These are phyloP conservation scores for Paecilomyces sp. DNA, from an alignment of 2,329 filamentous ascomycete genomes.

Conservation along the genomic window DNA sequence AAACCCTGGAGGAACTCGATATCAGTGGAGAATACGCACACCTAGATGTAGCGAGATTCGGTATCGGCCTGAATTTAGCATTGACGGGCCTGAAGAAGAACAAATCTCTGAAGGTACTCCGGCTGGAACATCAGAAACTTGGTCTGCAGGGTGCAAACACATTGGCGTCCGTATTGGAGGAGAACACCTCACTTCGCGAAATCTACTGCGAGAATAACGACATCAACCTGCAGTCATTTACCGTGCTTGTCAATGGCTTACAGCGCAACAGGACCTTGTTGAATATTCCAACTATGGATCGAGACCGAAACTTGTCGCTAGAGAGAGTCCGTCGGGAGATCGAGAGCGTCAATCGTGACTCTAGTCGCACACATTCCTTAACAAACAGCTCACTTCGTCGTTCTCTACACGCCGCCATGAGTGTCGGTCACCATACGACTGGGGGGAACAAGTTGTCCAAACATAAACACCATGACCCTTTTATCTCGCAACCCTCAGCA, in stretches of 20 bases:
- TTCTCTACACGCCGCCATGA: slow-evolving; percentile 35
- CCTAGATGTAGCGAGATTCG: slow-evolving; percentile 62
- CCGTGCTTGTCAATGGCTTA: slow-evolving; percentile 61
- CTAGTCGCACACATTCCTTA: slow-evolving; percentile 19
- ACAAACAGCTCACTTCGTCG: slow-evolving; percentile 35
- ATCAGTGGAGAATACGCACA: slow-evolving; percentile 66
- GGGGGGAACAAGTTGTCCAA: slow-evolving; percentile 27
- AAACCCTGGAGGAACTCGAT: slow-evolving; percentile 59
- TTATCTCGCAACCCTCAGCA: slow-evolving; percentile 4
- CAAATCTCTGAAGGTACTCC: slow-evolving; percentile 52
- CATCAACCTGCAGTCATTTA: slow-evolving; percentile 64
- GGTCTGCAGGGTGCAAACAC: slow-evolving; percentile 64
- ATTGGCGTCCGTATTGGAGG: slow-evolving; percentile 59
- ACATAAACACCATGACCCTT: slow-evolving; percentile 10
- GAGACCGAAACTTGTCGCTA: slow-evolving; percentile 55
- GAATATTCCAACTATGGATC: slow-evolving; percentile 56
- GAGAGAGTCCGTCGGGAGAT: slow-evolving; percentile 52
- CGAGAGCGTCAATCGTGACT: slow-evolving; percentile 42
- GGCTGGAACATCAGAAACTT: slow-evolving; percentile 62
- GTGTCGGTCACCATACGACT: slow-evolving; percentile 20
- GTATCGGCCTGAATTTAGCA: slow-evolving; percentile 60
- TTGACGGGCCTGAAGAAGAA: slow-evolving; percentile 59
- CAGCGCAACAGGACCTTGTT: slow-evolving; percentile 57
- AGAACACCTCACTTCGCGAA: slow-evolving; percentile 56
- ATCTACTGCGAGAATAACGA: slow-evolving; percentile 67